Evolutionary conservation across 2,329 filamentous ascomycete species (phyloP), one percentile per base, ranked within the genome.

Genomic region (Cladosporium cucumerinum): DNA sequence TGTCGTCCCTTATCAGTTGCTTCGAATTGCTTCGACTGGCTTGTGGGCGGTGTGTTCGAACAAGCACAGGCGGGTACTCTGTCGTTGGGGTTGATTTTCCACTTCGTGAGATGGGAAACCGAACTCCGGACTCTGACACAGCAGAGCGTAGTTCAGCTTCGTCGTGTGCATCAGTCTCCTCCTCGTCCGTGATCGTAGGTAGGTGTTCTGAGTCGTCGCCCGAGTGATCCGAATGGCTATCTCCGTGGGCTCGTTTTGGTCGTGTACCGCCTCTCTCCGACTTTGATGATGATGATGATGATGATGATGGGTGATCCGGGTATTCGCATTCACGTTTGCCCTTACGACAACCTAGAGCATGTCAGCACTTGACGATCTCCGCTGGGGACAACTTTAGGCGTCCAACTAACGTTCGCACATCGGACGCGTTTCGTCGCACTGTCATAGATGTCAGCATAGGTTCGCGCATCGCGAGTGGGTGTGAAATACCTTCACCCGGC

Each of bases 361-460:
- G 10, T 66, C 48, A 69, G 72, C 59, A 68, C 54, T n/a, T 39
- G 7, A n/a, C 10, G 51, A 18, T 23, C 18, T 12, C 18, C 18
- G 10, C 5, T 46, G 12, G 21, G 2, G 5, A 12, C 12, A 3
- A 10, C 5, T 21, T 3, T 11, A 23, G 39, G 39, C 39, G 10
- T 23, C 11, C 21, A 30, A 81, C 84, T 74, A 77, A 86, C 85
- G 79, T 75, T 97, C 93, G 79, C 95, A 98, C 61, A 91, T 84
- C 14, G 95, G 95, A 71, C 89, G 91, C 25, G 83, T 86, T 78
- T 99, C 95, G 76, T 98, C 95, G 77, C 95, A 99, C 91, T 97
- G 49, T 68, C 59, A 65, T 36, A 36, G 34, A 30, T 11, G 66
- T 71, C 65, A 74, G 71, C 55, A 51, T n/a, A 21, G n/a, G 2